A percentile compares a stretch with the other conserved stretches of the same genome.
phyloP scores from a whole-genome alignment of 495 filamentous ascomycete genomes.

The Trichoderma asperelloides region DNA sequence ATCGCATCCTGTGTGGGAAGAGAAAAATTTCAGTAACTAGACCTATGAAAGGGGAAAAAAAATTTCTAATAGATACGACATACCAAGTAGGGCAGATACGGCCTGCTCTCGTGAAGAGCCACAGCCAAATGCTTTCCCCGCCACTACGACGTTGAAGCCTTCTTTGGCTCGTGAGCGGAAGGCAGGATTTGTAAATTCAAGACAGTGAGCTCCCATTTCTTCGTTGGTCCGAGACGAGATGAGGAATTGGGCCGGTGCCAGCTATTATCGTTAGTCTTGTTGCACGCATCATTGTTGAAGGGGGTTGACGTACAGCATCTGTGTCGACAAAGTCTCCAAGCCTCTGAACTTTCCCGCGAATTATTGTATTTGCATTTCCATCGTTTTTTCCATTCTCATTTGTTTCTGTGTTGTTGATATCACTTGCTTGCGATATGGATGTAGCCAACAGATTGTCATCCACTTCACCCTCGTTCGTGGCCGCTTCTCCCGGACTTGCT shows the following conservation, averaged over 20 bases:
- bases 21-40: neutral
- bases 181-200: constrained; percentile 29
- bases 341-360: constrained; percentile 20
- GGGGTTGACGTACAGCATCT: constrained; percentile 22
- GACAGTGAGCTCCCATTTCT: constrained; percentile 25
- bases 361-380: neutral
- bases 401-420: neutral
- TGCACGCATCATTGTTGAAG: too few relatives aligned
- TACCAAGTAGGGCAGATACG: constrained; percentile 28
- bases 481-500: constrained; percentile 7
- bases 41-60: neutral
- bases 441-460: neutral
- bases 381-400: neutral
- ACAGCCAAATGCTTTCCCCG: constrained; percentile 35
- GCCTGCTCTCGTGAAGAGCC: constrained; percentile 39
- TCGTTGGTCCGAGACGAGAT: constrained; percentile 22
- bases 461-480: neutral
- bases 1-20: constrained; percentile 12
- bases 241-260: constrained; percentile 26
- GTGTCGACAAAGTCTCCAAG: constrained; percentile 38
- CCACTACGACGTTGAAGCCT: constrained; percentile 33
- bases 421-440: neutral
- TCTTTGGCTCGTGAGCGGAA: constrained; percentile 26
- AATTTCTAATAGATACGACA: neutral
- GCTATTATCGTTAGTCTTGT: neutral